Conservation (phyloP, 129 eudicot genomes). For the carrot (Daucus carota) region DH1_v3.0 NC_030386.2:21670001-21670500, state of each 20-base stretch:
- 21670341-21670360: slow-evolving; percentile 38
- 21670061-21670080: slow-evolving; percentile 73
- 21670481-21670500: slow-evolving; percentile 36
- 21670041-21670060: slow-evolving; percentile 81
- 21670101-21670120: slow-evolving; percentile 94
- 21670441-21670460: slow-evolving; percentile 66
- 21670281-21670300: not conserved
- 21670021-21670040: slow-evolving; percentile 90
- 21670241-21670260: not conserved
- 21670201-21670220: slow-evolving; percentile 1
- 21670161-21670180: slow-evolving; percentile 67
- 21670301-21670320: slow-evolving; percentile 51
- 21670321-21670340: slow-evolving; percentile 45
- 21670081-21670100: slow-evolving; percentile 71
- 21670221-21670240: not conserved
- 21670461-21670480: slow-evolving; percentile 58
- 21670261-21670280: slow-evolving; percentile 5
- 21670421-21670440: slow-evolving; percentile 50
- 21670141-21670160: slow-evolving; percentile 75
- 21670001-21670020: slow-evolving; percentile 86
- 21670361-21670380: slow-evolving; percentile 37
- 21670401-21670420: slow-evolving; percentile 51
- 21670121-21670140: slow-evolving; percentile 63
- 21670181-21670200: slow-evolving; percentile 74
- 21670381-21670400: slow-evolving; percentile 60